Conservation (phyloP, 2,329 filamentous ascomycete species). For the Aureobasidium lini region DNA sequence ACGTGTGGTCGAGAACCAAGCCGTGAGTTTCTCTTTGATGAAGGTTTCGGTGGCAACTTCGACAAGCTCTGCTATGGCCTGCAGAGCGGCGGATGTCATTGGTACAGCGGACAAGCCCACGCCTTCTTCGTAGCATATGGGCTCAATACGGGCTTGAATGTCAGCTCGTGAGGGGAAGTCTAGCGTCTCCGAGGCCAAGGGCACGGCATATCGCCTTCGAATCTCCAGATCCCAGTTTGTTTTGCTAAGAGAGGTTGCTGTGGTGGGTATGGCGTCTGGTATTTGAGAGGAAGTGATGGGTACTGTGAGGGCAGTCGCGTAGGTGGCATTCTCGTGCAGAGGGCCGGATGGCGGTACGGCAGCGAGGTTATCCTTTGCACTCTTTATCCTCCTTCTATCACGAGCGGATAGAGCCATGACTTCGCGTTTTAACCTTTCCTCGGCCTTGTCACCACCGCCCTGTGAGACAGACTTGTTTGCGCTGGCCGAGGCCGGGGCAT, state of each 20-base stretch:
- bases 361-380: conserved; percentile 20
- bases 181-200: conserved; percentile 53
- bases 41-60: conserved; percentile 55
- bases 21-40: conserved; percentile 53
- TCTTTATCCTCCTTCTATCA: conserved; percentile 47
- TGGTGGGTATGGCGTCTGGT: conserved; percentile 9
- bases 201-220: conserved; percentile 55
- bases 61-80: conserved; percentile 51
- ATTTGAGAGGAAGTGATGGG: conserved; percentile 2
- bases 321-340: conserved; percentile 4
- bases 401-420: conserved; percentile 55
- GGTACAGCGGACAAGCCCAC: conserved; percentile 24
- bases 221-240: conserved; percentile 58
- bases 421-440: conserved; percentile 57
- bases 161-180: conserved; percentile 55
- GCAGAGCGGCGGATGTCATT: conserved; percentile 23
- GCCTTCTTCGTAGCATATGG: conserved; percentile 59
- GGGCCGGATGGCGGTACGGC: not conserved
- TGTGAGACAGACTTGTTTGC: conserved; percentile 17
- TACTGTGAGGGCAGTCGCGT: conserved; percentile 11
- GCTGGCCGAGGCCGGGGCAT: conserved; percentile 65
- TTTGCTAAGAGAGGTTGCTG: conserved; percentile 21
- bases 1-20: conserved; percentile 47
- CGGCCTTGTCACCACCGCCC: conserved; percentile 51
- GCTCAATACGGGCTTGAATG: conserved; percentile 53